Conservation (phyloP, 2,329 filamentous ascomycete genomes). For the Cladosporium sp. region DNA sequence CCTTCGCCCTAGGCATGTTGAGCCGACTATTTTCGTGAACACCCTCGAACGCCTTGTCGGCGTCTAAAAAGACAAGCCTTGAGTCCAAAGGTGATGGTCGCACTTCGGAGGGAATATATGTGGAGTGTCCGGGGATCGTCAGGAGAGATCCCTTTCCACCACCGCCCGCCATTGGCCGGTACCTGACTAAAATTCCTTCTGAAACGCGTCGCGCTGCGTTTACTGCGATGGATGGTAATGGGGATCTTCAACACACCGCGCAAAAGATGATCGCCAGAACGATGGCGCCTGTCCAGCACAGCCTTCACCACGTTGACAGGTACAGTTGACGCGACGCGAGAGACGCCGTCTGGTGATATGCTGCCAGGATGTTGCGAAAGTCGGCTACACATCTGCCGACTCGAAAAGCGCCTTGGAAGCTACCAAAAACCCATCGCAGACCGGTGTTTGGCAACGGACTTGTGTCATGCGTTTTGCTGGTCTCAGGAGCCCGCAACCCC, state of each 20-base stretch:
- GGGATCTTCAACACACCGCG: constrained; percentile 12
- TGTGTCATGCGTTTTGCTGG: constrained; percentile 3
- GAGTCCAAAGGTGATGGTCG: too few species aligned
- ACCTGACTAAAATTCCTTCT: neutral
- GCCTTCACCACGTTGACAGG: too few species aligned
- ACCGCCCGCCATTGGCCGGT: neutral
- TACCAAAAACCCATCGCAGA: neutral
- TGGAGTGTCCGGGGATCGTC: constrained; percentile 8
- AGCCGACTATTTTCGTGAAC: too few species aligned
- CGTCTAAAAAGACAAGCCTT: too few species aligned
- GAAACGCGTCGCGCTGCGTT: constrained; percentile 1
- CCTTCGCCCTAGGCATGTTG: too few species aligned
- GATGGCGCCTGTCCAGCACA: neutral
- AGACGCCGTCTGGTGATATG: too few species aligned
- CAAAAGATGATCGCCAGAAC: constrained; percentile 1
- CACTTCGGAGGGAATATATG: neutral
- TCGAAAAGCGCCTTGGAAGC: too few species aligned
- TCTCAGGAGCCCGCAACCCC: constrained; percentile 1
- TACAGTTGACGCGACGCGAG: too few species aligned
- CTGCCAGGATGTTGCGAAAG: too few species aligned
- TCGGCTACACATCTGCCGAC: too few species aligned
- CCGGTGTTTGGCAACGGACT: constrained; percentile 4
- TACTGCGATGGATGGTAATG: constrained; percentile 4
- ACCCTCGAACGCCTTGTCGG: too few species aligned
- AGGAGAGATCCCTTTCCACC: neutral